Conservation (phyloP, 2,329 filamentous ascomycete species). For the Hypoxylon sp. region DNA sequence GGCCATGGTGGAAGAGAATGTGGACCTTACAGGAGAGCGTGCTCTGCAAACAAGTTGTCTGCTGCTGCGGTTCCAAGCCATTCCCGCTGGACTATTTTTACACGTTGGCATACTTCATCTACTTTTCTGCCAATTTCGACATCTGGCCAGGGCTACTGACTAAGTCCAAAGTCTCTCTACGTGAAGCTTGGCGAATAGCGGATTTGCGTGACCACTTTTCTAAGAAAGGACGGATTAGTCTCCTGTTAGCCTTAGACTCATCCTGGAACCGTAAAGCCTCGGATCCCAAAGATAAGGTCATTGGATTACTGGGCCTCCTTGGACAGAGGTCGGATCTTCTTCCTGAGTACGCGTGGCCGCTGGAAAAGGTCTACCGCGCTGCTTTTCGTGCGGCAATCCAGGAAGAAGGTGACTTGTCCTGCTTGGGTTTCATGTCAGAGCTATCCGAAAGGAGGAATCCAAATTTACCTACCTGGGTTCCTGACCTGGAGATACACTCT, state of each 20-base stretch:
- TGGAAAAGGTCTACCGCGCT: constrained; percentile 1
- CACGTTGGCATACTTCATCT: background rate
- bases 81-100: background rate
- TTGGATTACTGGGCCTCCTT: background rate
- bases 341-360: background rate
- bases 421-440: background rate
- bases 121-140: background rate
- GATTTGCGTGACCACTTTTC: background rate
- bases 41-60: background rate
- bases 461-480: background rate
- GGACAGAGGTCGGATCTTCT: constrained; percentile 2
- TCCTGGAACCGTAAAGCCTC: constrained; percentile 1
- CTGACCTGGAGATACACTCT: background rate
- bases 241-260: constrained; percentile 1
- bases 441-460: background rate
- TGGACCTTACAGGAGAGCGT: background rate
- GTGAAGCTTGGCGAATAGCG: background rate
- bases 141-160: background rate
- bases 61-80: background rate
- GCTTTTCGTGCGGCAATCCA: background rate
- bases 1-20: constrained; percentile 1
- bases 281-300: constrained; percentile 1
- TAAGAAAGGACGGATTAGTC: background rate
- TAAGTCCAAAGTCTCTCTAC: background rate
- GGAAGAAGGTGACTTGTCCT: constrained; percentile 3